Evolutionary conservation across 805 yeast genomes (phyloP).

Genomic region (Pichia occidentalis): DNA sequence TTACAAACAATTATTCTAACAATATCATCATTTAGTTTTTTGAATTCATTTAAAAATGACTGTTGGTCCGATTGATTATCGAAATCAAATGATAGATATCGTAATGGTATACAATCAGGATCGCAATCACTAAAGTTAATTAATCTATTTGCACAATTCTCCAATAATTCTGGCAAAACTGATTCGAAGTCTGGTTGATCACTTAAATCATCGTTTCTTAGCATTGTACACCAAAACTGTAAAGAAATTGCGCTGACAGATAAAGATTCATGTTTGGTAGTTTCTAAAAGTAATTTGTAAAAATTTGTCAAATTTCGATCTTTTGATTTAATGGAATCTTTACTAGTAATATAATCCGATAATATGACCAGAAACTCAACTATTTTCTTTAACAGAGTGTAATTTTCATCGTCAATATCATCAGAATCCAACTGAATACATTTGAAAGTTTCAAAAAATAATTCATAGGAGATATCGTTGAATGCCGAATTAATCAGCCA

Average conservation of each 20-base stretch:
- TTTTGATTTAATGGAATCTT: constrained; percentile 30
- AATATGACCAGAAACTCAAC: constrained; percentile 90
- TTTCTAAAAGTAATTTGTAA: constrained; percentile 65
- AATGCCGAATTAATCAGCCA: constrained; percentile 76
- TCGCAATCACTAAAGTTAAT: constrained; percentile 64
- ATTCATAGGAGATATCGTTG: constrained; percentile 61
- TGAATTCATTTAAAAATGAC: constrained; percentile 71
- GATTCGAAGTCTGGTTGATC: constrained; percentile 48
- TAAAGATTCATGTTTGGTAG: constrained; percentile 78
- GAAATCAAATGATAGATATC: constrained; percentile 76
- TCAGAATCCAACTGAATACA: constrained; percentile 57
- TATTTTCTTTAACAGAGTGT: constrained; percentile 78
- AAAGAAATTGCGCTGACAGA: constrained; percentile 86
- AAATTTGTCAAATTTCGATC: constrained; percentile 61
- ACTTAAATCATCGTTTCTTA: constrained; percentile 72
- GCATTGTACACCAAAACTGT: constrained; percentile 89
- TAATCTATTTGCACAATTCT: constrained; percentile 70
- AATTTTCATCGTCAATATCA: constrained; percentile 63
- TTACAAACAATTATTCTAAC: constrained; percentile 84
- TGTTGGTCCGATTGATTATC: constrained; percentile 77
- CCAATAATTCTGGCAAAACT: constrained; percentile 61
- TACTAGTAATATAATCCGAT: constrained; percentile 58
- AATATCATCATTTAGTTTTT: constrained; percentile 82
- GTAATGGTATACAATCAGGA: constrained; percentile 57
- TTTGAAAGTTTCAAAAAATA: constrained; percentile 58